Conservation (phyloP, 208 protist genomes). For the Trichomonas gallinae region DNA sequence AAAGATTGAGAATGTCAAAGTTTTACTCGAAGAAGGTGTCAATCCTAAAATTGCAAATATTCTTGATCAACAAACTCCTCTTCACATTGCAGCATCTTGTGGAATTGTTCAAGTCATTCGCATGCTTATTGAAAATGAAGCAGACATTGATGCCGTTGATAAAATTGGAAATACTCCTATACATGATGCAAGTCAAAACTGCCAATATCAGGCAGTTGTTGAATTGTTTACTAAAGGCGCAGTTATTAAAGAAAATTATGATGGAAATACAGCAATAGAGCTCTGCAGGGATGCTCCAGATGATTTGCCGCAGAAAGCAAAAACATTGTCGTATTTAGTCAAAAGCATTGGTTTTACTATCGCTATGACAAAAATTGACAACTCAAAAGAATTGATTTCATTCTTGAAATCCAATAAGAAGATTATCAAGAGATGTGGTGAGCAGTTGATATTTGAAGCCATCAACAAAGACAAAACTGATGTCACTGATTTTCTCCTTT, state of each 20-base stretch:
- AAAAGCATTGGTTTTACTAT: background rate
- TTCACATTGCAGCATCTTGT: background rate
- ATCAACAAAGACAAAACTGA: background rate
- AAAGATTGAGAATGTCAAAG: background rate
- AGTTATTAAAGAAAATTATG: background rate
- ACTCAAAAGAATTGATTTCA: background rate
- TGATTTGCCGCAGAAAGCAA: background rate
- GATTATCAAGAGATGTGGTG: background rate
- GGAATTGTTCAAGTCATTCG: background rate
- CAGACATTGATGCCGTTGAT: background rate
- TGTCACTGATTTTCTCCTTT: background rate
- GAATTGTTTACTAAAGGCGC: background rate
- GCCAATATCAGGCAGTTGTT: background rate
- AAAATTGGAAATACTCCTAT: background rate
- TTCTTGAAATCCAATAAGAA: background rate
- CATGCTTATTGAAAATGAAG: background rate
- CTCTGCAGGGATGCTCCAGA: background rate
- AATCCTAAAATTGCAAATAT: background rate
- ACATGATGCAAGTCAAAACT: background rate
- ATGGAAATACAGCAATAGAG: background rate
- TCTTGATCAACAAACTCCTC: background rate
- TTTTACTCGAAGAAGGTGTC: background rate
- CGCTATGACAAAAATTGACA: background rate
- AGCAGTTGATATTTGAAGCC: background rate
- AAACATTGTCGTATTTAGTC: background rate